phyloP scores from a whole-genome alignment of 306 rosid species.

The Castanospermum australe region DNA sequence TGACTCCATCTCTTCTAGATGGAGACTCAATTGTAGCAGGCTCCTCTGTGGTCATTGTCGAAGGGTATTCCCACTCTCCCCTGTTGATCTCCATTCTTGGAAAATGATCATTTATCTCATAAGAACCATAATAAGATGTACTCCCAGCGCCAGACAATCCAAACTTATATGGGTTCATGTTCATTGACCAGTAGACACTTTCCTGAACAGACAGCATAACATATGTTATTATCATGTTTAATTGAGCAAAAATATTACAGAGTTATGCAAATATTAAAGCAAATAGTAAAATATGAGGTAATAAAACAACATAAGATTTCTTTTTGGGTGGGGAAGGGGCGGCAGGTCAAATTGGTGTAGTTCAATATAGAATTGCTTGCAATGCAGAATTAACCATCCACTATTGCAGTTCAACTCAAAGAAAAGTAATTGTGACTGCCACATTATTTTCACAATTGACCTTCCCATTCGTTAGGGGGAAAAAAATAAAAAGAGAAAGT shows the following conservation, averaged over 20 bases:
- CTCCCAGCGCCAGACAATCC: conserved; percentile 63
- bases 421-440: not conserved
- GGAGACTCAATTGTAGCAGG: conserved; percentile 52
- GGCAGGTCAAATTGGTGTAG: not conserved
- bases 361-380: conserved; percentile 13
- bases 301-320: not conserved
- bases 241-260: not conserved
- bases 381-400: not conserved
- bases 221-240: not conserved
- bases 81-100: conserved; percentile 73
- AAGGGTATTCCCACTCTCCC: conserved; percentile 72
- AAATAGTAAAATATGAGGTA: not conserved
- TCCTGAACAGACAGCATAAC: conserved; percentile 50
- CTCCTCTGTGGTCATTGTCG: conserved; percentile 45
- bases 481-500: not conserved
- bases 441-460: not conserved
- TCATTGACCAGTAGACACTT: conserved; percentile 86
- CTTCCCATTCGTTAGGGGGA: not conserved
- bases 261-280: conserved; percentile 3
- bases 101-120: conserved; percentile 65
- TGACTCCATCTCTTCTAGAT: conserved; percentile 53
- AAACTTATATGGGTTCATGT: conserved; percentile 77
- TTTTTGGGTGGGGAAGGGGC: not conserved
- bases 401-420: conserved; percentile 2
- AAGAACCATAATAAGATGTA: conserved; percentile 63